These are phyloP conservation scores for Rachicladosporium sp. DNA, from an alignment of 2,329 filamentous ascomycete genomes.

Conservation along the genomic window DNA sequence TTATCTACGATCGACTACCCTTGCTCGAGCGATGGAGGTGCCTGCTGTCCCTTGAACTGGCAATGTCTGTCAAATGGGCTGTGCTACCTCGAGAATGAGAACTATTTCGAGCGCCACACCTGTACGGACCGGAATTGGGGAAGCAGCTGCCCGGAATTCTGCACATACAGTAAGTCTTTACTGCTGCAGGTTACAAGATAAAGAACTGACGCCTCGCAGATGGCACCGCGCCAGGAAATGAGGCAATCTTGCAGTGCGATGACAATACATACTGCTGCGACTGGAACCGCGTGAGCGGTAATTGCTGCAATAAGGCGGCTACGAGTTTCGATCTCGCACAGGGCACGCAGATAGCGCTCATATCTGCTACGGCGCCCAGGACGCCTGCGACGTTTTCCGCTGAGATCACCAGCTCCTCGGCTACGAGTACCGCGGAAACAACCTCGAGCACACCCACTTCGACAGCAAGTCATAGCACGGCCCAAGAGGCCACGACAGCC, in stretches of 20 bases:
- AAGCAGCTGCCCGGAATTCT: neutral
- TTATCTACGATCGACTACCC: constrained; percentile 14
- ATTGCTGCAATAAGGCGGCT: constrained; percentile 1
- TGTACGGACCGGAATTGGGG: constrained; percentile 23
- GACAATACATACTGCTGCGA: constrained; percentile 1
- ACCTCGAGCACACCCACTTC: too few species aligned
- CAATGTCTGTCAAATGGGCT: constrained; percentile 22
- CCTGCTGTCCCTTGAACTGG: constrained; percentile 26
- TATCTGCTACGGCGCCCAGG: neutral
- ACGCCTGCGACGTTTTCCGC: too few species aligned
- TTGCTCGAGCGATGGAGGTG: constrained; percentile 14
- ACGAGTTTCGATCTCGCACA: neutral
- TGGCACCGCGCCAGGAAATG: neutral
- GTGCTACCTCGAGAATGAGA: constrained; percentile 16
- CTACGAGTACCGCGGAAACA: too few species aligned
- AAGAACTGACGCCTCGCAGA: neutral
- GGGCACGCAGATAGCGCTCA: neutral
- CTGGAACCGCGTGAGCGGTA: neutral
- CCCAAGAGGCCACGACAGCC: too few species aligned
- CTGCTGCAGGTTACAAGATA: too few species aligned
- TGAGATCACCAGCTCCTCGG: too few species aligned
- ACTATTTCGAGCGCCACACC: constrained; percentile 20
- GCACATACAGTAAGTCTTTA: too few species aligned
- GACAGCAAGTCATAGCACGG: too few species aligned
- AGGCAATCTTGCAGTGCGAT: constrained; percentile 2